Evolutionary conservation across 345 rosid genomes (phyloP).

Genomic region (Eucalyptus camaldulensis): DNA sequence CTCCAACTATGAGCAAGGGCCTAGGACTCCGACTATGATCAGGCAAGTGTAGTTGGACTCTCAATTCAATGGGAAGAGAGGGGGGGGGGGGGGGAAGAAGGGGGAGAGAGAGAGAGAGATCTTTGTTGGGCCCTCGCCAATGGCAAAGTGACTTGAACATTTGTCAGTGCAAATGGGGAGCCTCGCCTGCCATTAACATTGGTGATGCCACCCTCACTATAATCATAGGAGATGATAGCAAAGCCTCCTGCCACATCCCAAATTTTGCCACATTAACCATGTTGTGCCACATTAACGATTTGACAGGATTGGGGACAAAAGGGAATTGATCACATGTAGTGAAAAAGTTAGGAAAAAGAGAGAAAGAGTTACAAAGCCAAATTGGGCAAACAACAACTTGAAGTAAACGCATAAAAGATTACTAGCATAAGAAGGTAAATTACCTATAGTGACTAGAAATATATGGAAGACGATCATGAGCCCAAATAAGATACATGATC

Average conservation of each 20-base stretch:
- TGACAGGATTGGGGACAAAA: neutral
- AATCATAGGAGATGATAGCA: no score
- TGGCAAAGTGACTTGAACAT: neutral
- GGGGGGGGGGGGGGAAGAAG: accelerated
- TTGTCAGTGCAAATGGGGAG: neutral
- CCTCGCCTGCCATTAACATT: neutral
- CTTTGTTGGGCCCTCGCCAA: neutral
- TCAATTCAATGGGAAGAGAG: neutral
- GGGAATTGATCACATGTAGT: neutral
- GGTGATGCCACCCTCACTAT: neutral
- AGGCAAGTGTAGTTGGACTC: neutral
- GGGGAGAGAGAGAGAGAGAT: neutral
- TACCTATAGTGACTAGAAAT: neutral
- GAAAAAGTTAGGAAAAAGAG: no score
- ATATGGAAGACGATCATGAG: neutral
- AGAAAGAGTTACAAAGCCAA: accelerated
- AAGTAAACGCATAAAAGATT: neutral
- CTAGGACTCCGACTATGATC: neutral
- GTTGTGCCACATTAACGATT: neutral
- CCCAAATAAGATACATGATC: neutral
- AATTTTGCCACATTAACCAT: neutral
- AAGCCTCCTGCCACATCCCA: neutral
- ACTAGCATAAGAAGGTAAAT: neutral
- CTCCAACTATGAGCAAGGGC: neutral
- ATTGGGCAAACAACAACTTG: neutral